These are phyloP conservation scores for Trichophaea hybrida DNA, from an alignment of 2,329 filamentous ascomycete genomes.

Conservation along the genomic window DNA sequence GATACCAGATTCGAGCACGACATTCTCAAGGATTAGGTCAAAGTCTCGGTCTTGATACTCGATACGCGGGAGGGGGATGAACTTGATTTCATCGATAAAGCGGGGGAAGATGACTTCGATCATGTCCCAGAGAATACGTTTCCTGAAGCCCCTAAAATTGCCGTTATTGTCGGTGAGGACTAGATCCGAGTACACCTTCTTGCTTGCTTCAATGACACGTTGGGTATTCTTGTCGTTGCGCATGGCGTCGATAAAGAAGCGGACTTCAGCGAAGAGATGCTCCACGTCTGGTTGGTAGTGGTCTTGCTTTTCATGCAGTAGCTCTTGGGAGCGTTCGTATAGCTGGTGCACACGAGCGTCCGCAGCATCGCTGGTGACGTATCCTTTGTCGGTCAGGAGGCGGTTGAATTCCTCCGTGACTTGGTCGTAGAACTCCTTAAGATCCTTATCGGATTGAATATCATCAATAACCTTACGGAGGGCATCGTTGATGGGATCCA, in stretches of 20 bases:
- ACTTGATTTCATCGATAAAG: constrained; percentile 19
- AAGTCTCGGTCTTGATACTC: constrained; percentile 23
- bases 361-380: constrained; percentile 18
- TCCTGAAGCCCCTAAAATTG: constrained; percentile 15
- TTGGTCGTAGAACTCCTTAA: constrained; percentile 19
- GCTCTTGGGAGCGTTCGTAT: constrained; percentile 19
- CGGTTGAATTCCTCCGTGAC: constrained; percentile 13
- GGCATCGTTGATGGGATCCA: constrained; percentile 18
- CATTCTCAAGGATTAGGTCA: constrained; percentile 22
- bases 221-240: constrained; percentile 14
- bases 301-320: constrained; percentile 14
- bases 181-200: constrained; percentile 22
- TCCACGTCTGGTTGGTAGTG: constrained; percentile 19
- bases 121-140: constrained; percentile 16
- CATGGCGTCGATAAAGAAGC: constrained; percentile 14
- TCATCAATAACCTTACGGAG: constrained; percentile 15
- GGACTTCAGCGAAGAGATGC: constrained; percentile 16
- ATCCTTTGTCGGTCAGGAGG: constrained; percentile 15
- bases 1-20: constrained; percentile 22
- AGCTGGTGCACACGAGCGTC: constrained; percentile 20
- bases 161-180: constrained; percentile 14
- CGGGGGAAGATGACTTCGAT: constrained; percentile 21
- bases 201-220: constrained; percentile 14
- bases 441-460: constrained; percentile 19
- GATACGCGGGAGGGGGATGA: constrained; percentile 21